Evolutionary conservation across 2,329 filamentous ascomycete species (phyloP).

Genomic region (Fusarium fujikuroi): DNA sequence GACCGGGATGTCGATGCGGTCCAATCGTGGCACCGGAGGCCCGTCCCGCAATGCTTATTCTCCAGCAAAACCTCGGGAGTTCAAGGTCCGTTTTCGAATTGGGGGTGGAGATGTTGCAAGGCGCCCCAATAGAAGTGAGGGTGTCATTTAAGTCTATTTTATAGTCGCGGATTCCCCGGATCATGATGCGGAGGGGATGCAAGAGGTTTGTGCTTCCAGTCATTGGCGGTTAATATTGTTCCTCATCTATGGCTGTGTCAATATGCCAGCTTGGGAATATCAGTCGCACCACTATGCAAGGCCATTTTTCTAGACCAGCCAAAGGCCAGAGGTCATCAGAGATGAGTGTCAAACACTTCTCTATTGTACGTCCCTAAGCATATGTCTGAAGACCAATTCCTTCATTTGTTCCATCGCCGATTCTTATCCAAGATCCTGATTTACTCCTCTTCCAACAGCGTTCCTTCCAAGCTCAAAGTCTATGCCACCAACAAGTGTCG

Average conservation of each 20-base stretch:
- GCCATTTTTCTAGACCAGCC: background rate
- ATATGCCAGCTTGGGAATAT: too few species aligned
- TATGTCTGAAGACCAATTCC: too few species aligned
- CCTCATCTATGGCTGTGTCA: too few species aligned
- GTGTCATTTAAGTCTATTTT: background rate
- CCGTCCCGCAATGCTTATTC: background rate
- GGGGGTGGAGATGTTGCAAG: background rate
- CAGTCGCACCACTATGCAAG: background rate
- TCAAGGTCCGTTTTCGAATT: background rate
- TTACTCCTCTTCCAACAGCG: too few species aligned
- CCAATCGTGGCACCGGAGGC: constrained; percentile 2
- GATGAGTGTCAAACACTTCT: too few species aligned
- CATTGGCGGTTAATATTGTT: background rate
- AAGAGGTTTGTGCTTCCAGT: too few species aligned
- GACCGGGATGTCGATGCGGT: constrained; percentile 7
- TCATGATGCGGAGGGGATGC: too few species aligned
- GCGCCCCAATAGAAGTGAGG: constrained; percentile 20
- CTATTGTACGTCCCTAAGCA: too few species aligned
- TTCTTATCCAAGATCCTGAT: background rate
- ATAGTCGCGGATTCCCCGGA: background rate
- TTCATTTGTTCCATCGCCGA: too few species aligned
- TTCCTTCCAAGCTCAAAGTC: background rate
- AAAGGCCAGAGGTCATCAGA: too few species aligned
- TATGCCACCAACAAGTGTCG: background rate
- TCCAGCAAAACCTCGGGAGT: background rate